Percentiles rank a stretch among this genome's conserved stretches.
phyloP scores from a whole-genome alignment of 495 filamentous ascomycete genomes.

The Chaetomidium leptoderma region DNA sequence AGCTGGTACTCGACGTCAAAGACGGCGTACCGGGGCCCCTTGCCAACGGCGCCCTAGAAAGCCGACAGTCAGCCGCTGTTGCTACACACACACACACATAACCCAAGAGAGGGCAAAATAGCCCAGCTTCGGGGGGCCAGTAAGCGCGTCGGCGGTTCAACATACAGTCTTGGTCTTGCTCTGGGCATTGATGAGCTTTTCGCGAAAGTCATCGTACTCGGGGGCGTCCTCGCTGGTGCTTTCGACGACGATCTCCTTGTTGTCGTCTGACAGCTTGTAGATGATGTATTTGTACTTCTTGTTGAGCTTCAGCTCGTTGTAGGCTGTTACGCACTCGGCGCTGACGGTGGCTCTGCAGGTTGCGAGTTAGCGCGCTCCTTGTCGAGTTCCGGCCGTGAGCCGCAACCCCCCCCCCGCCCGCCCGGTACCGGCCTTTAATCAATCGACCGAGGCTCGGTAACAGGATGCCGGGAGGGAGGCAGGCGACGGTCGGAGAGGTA shows the following conservation, averaged over 20 bases:
- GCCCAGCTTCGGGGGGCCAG: too few relatives aligned
- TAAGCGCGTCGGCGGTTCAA: slow-evolving; percentile 8
- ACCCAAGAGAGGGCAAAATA: too few relatives aligned
- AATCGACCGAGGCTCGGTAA: slow-evolving; percentile 16
- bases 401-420: too few relatives aligned
- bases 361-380: slow-evolving; percentile 24
- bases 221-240: slow-evolving; percentile 51
- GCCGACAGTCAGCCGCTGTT: not conserved
- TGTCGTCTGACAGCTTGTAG: slow-evolving; percentile 93
- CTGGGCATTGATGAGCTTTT: slow-evolving; percentile 66
- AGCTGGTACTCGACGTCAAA: slow-evolving; percentile 87
- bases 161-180: slow-evolving; percentile 42
- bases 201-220: slow-evolving; percentile 73
- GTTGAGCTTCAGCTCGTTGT: slow-evolving; percentile 87
- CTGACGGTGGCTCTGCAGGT: slow-evolving; percentile 65
- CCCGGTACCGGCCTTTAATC: not conserved
- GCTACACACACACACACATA: too few relatives aligned
- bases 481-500: not conserved
- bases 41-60: slow-evolving; percentile 53
- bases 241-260: slow-evolving; percentile 83
- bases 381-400: too few relatives aligned
- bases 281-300: slow-evolving; percentile 91
- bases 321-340: slow-evolving; percentile 73
- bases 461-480: slow-evolving; percentile 12
- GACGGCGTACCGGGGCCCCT: slow-evolving; percentile 86